Percentiles rank a stretch among this genome's conserved stretches.
These are phyloP conservation scores for Fusarium cyanostomum DNA, from an alignment of 2,329 filamentous ascomycete genomes.

Conservation along the genomic window DNA sequence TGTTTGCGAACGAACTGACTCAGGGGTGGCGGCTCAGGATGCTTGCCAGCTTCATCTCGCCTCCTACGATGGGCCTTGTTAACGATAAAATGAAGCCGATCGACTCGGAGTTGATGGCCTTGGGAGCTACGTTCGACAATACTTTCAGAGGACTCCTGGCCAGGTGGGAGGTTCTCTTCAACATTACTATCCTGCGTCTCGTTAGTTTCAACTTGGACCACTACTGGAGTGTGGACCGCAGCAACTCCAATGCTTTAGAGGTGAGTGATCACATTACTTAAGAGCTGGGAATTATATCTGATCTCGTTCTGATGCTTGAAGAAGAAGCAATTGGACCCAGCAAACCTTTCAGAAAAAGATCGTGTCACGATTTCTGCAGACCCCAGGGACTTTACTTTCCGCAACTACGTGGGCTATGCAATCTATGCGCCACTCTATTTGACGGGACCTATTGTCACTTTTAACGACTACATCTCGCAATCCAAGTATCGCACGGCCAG, in stretches of 20 bases:
- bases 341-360: slow-evolving; percentile 87
- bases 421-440: slow-evolving; percentile 95
- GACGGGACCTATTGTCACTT: slow-evolving; percentile 91
- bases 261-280: slow-evolving; percentile 63
- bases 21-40: slow-evolving; percentile 77
- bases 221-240: slow-evolving; percentile 84
- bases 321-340: slow-evolving; percentile 96
- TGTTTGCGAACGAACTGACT: slow-evolving; percentile 91
- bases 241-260: slow-evolving; percentile 76
- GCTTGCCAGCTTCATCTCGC: slow-evolving; percentile 64
- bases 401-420: slow-evolving; percentile 88
- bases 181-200: slow-evolving; percentile 88
- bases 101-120: slow-evolving; percentile 60
- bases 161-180: slow-evolving; percentile 98
- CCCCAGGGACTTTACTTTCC: slow-evolving; percentile 76
- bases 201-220: slow-evolving; percentile 98
- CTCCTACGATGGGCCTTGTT: slow-evolving; percentile 47
- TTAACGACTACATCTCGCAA: slow-evolving; percentile 97
- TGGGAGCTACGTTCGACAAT: slow-evolving; percentile 78
- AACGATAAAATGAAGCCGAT: slow-evolving; percentile 34
- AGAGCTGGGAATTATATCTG: slow-evolving; percentile 7
- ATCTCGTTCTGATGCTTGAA: slow-evolving; percentile 72
- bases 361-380: slow-evolving; percentile 81
- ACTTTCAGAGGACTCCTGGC: slow-evolving; percentile 80
- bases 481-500: slow-evolving; percentile 76